Percentiles rank a stretch among this genome's conserved stretches.
Conservation (phyloP, 352 stramenopile species). For the Pythium sukuiense region DNA sequence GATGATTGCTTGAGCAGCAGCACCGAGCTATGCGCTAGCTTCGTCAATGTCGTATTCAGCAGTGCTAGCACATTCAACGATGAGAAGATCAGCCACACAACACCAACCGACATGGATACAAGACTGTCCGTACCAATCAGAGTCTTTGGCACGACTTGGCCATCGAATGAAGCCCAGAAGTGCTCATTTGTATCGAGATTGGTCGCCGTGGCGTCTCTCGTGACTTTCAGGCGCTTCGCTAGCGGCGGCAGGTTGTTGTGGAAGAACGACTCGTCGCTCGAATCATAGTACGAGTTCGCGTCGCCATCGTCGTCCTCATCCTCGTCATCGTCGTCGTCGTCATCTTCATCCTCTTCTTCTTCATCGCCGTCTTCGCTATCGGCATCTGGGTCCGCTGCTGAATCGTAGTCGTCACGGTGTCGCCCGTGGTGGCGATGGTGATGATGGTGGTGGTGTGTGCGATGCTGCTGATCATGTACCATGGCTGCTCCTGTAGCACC, state of each 20-base stretch:
- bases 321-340: conserved; percentile 34
- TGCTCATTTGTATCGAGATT: conserved; percentile 37
- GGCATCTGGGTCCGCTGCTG: conserved; percentile 16
- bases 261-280: conserved; percentile 47
- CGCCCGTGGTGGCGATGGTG: conserved; percentile 8
- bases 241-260: conserved; percentile 42
- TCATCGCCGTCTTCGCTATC: conserved; percentile 36
- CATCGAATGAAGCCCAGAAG: conserved; percentile 75
- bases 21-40: conserved; percentile 56
- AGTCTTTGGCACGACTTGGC: conserved; percentile 59
- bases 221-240: conserved; percentile 56
- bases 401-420: conserved; percentile 22
- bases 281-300: conserved; percentile 62
- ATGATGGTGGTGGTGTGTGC: background rate
- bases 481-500: background rate
- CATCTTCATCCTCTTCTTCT: conserved; percentile 41
- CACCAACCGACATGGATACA: background rate
- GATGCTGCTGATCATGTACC: background rate
- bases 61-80: conserved; percentile 36
- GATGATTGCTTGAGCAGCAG: conserved; percentile 52
- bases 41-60: conserved; percentile 71
- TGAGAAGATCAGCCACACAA: background rate
- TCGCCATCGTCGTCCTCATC: conserved; percentile 34
- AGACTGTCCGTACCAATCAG: conserved; percentile 52
- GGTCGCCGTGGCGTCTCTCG: conserved; percentile 16